A percentile compares a stretch with the other conserved stretches of the same genome.
These are phyloP conservation scores for Sphagnum tenellum DNA, from an alignment of 225 moss, liverwort and hornwort genomes.

Conservation along the genomic window DNA sequence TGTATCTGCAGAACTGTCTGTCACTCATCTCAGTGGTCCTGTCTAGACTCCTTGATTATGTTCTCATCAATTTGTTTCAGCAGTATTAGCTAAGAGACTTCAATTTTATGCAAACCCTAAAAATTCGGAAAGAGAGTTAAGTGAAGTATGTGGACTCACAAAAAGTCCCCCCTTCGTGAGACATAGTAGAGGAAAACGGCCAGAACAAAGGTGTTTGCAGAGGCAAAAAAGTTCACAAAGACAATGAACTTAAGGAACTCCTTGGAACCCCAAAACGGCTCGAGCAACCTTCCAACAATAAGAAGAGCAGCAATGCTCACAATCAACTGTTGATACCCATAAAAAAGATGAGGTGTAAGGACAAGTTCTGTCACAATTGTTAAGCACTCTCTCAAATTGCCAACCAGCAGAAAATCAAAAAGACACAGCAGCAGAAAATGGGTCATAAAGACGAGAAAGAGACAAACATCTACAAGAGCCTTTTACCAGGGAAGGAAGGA, in stretches of 20 bases:
- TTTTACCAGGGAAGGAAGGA: too few relatives aligned
- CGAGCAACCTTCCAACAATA: slow-evolving; percentile 64
- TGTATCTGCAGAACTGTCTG: too few relatives aligned
- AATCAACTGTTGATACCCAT: slow-evolving; percentile 25
- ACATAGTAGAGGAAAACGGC: slow-evolving; percentile 77
- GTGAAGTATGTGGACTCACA: slow-evolving; percentile 21
- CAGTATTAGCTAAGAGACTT: too few relatives aligned
- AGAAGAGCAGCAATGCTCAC: slow-evolving; percentile 55
- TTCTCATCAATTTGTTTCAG: too few relatives aligned
- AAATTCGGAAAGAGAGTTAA: not conserved
- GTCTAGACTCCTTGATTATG: too few relatives aligned
- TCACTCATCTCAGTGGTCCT: too few relatives aligned
- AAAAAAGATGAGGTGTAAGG: not conserved
- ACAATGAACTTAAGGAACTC: slow-evolving; percentile 86
- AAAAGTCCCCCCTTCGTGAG: slow-evolving; percentile 55
- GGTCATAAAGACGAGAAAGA: not conserved
- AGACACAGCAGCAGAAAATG: not conserved
- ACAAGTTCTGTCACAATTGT: not conserved
- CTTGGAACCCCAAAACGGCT: slow-evolving; percentile 92
- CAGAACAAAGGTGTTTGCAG: slow-evolving; percentile 64
- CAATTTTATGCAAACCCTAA: too few relatives aligned
- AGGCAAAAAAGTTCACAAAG: slow-evolving; percentile 66
- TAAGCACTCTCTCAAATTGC: not conserved
- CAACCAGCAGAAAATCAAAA: not conserved
- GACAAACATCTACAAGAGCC: too few relatives aligned